phyloP scores from a whole-genome alignment of 495 filamentous ascomycete genomes.

The Hypoxylon fragiforme region DNA sequence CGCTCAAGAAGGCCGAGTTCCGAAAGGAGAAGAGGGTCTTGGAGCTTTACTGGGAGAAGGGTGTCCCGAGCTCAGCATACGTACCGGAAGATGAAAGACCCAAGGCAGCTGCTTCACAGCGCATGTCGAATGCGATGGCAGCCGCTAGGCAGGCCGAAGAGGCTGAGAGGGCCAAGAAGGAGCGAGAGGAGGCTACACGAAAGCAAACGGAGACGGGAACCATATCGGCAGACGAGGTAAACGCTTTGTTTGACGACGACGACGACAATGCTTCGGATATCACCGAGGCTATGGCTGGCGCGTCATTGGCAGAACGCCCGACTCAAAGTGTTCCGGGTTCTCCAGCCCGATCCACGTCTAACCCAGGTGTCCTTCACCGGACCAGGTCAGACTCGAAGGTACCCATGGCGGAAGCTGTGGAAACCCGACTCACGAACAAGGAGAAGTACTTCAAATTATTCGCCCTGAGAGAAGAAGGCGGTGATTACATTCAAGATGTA shows the following conservation, averaged over 20 bases:
- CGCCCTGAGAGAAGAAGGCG: constrained; percentile 85
- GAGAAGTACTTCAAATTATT: constrained; percentile 95
- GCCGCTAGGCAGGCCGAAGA: constrained; percentile 79
- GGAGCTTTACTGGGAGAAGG: constrained; percentile 99
- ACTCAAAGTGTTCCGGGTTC: constrained; percentile 97
- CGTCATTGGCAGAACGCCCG: constrained; percentile 81
- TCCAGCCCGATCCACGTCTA: constrained; percentile 75
- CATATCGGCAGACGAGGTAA: constrained; percentile 84
- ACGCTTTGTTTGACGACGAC: constrained; percentile 92
- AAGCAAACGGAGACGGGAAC: constrained; percentile 92
- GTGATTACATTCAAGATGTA: constrained; percentile 97
- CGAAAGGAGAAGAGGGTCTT: constrained; percentile 91
- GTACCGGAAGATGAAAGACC: constrained; percentile 96
- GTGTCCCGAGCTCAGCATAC: constrained; percentile 92
- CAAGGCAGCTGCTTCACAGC: constrained; percentile 68
- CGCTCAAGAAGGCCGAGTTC: constrained; percentile 97
- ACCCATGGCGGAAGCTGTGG: constrained; percentile 67
- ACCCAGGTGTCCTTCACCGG: constrained; percentile 75
- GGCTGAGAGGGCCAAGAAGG: constrained; percentile 74
- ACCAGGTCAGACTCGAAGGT: constrained; percentile 92
- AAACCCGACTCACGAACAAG: constrained; percentile 84
- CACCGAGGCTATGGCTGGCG: constrained; percentile 81
- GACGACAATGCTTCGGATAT: constrained; percentile 86
- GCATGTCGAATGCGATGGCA: constrained; percentile 71
- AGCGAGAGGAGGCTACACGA: constrained; percentile 82